phyloP scores from a whole-genome alignment of 768 basidiomycete species.

The Pulveroboletus ravenelii region DNA sequence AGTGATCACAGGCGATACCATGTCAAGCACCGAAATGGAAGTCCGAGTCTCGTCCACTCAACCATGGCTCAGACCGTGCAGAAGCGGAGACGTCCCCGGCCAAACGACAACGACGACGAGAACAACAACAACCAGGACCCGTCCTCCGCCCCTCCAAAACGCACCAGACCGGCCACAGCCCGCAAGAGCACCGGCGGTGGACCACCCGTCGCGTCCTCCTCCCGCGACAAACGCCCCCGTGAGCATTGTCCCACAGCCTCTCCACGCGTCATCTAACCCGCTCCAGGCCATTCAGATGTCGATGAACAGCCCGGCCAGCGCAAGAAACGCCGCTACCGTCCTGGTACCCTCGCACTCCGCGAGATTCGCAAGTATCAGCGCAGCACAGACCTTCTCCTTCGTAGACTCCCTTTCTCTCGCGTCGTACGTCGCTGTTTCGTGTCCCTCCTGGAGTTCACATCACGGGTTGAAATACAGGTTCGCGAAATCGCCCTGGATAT shows the following conservation, averaged over 20 bases:
- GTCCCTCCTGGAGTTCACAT: conserved; percentile 1
- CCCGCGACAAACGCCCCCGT: conserved; percentile 25
- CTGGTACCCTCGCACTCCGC: conserved; percentile 83
- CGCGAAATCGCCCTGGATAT: conserved; percentile 92
- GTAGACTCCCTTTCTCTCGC: conserved; percentile 88
- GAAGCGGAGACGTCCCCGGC: conserved; percentile 35
- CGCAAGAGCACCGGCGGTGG: conserved; percentile 80
- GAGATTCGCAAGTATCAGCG: conserved; percentile 96
- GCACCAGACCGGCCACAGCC: conserved; percentile 56
- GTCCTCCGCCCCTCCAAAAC: conserved; percentile 38
- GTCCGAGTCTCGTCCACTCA: background rate
- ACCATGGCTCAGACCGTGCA: conserved; percentile 71
- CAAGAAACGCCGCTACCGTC: conserved; percentile 72
- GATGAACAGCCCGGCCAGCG: conserved; percentile 24
- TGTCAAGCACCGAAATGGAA: conserved; percentile 15
- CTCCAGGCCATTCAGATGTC: conserved; percentile 19
- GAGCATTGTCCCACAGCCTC: conserved; percentile 12
- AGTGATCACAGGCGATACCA: conserved; percentile 45
- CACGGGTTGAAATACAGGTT: conserved; percentile 50
- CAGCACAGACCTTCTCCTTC: conserved; percentile 82
- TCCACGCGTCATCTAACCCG: conserved; percentile 9
- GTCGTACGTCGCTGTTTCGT: conserved; percentile 51
- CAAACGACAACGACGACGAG: conserved; percentile 33
- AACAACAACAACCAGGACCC: conserved; percentile 14
- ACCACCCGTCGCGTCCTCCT: conserved; percentile 25